phyloP scores from a whole-genome alignment of 257 asterid species.

The Solanum ossicruentum region DNA sequence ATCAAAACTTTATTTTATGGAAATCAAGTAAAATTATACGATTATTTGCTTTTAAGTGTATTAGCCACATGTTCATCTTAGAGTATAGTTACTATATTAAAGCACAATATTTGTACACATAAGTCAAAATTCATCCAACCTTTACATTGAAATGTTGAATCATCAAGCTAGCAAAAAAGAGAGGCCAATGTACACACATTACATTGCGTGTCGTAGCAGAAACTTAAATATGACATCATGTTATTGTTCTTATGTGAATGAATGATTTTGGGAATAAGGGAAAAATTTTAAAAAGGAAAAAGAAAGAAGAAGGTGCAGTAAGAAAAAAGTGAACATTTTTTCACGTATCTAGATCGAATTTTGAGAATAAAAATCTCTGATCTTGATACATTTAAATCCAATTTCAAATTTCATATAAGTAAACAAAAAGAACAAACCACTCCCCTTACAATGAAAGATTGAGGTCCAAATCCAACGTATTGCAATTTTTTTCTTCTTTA shows the following conservation, averaged over 20 bases:
- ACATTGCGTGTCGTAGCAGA: not conserved
- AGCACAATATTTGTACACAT: not conserved
- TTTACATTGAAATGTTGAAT: not conserved
- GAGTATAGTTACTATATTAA: not conserved
- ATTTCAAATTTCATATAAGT: too few relatives aligned
- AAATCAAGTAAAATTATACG: not conserved
- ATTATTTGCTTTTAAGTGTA: not conserved
- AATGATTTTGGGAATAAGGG: not conserved
- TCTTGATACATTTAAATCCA: not conserved
- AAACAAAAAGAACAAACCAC: not conserved
- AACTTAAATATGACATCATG: not conserved
- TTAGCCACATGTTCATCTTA: not conserved
- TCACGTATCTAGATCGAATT: not conserved
- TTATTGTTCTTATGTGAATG: not conserved
- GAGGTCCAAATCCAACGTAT: conserved; percentile 29
- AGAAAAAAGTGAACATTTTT: not conserved
- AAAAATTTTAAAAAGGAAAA: not conserved
- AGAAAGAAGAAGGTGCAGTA: not conserved
- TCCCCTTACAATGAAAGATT: conserved; percentile 16
- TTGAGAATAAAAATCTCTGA: not conserved
- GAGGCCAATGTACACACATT: not conserved
- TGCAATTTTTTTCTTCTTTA: not conserved
- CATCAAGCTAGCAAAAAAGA: not conserved
- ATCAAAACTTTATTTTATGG: not conserved
- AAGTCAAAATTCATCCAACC: not conserved